Evolutionary conservation across 2,329 filamentous ascomycete species (phyloP).

Genomic region (Talaromyces funiculosus): DNA sequence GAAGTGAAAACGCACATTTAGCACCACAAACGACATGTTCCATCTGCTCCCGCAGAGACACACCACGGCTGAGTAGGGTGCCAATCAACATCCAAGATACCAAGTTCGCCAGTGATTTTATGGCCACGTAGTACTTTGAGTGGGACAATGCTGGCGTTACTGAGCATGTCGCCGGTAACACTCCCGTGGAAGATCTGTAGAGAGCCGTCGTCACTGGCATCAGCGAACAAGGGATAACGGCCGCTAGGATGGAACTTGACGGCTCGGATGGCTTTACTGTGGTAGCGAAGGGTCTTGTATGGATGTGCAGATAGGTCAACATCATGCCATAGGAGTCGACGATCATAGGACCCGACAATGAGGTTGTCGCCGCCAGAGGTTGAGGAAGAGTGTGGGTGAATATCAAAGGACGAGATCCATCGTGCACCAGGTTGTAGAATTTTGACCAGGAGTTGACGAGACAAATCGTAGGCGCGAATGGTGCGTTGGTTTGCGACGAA

Average conservation of each 20-base stretch:
- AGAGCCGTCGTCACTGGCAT: conserved; percentile 89
- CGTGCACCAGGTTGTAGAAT: conserved; percentile 88
- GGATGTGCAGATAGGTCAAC: conserved; percentile 83
- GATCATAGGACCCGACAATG: conserved; percentile 90
- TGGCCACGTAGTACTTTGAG: conserved; percentile 91
- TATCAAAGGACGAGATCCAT: conserved; percentile 90
- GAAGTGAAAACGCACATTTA: conserved; percentile 27
- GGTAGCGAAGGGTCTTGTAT: conserved; percentile 95
- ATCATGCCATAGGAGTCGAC: conserved; percentile 92
- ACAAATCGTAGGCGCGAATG: conserved; percentile 89
- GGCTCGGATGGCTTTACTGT: conserved; percentile 81
- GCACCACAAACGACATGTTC: conserved; percentile 85
- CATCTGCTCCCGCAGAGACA: conserved; percentile 89
- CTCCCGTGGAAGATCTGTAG: conserved; percentile 96
- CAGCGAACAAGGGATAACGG: conserved; percentile 80
- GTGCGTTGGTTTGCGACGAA: conserved; percentile 93
- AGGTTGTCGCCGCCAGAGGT: conserved; percentile 90
- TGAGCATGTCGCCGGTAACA: conserved; percentile 89
- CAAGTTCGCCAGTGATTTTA: conserved; percentile 75
- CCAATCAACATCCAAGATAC: conserved; percentile 93
- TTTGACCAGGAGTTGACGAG: conserved; percentile 85
- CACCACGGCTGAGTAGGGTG: conserved; percentile 92
- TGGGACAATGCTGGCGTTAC: conserved; percentile 93
- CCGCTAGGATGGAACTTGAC: conserved; percentile 78
- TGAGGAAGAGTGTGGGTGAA: conserved; percentile 83